phyloP scores from a whole-genome alignment of 139 green algal species.

The Zygnema cylindricum region DNA sequence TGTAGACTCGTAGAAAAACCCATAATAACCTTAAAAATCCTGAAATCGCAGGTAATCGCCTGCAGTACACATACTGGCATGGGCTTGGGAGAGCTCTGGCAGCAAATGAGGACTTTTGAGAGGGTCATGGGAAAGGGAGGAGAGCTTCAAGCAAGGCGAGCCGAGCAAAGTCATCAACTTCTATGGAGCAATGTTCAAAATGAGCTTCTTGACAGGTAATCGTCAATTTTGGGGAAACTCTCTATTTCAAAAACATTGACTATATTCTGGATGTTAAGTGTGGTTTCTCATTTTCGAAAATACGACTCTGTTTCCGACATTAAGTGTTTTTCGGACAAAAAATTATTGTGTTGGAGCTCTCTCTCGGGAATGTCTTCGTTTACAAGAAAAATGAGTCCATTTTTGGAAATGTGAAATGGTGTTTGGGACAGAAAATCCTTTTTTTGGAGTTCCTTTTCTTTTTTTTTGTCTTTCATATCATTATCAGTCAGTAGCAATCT shows the following conservation, averaged over 20 bases:
- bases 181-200: slow-evolving; percentile 55
- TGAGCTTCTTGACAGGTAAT: slow-evolving; percentile 52
- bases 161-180: slow-evolving; percentile 26
- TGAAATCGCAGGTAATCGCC: slow-evolving; percentile 31
- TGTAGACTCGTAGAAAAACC: neutral
- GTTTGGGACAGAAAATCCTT: too few species aligned
- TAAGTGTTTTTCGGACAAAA: neutral
- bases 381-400: neutral
- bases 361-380: neutral
- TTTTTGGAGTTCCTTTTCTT: too few species aligned
- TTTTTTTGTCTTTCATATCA: too few species aligned
- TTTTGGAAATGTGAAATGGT: neutral
- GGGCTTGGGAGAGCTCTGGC: slow-evolving; percentile 36
- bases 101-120: slow-evolving; percentile 36
- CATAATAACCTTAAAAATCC: neutral
- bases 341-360: neutral
- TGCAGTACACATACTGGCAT: slow-evolving; percentile 37
- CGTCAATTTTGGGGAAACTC: neutral
- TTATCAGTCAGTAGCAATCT: too few species aligned
- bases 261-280: neutral
- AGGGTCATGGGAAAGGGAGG: slow-evolving; percentile 42
- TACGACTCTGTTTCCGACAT: neutral
- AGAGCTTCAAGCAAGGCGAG: slow-evolving; percentile 34
- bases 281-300: neutral
- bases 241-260: neutral